Base-by-base conservation (phyloP, 2,329 filamentous ascomycete genomes). In the Falciphora oryzae region DNA sequence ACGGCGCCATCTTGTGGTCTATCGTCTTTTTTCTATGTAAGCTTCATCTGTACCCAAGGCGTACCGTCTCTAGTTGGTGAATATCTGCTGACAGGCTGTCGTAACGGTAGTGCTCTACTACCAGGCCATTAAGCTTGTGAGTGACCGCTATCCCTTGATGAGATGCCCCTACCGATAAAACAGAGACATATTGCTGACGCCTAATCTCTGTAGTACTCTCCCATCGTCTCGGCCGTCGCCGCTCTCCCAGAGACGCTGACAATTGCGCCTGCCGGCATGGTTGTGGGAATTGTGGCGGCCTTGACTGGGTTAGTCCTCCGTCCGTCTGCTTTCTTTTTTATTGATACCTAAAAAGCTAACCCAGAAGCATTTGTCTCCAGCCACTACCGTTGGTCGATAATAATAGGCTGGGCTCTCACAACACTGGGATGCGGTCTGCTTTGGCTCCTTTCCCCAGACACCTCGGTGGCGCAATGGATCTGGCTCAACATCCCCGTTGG, bases 371-470 rank as follows among this genome's bases (percentile, higher is more conserved):
- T 7, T 22, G 18, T 82, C 5, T 85, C 81, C 1, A 86, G 86
- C 8, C 77, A 75, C 58, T 91, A 90, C 73, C 81, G 85, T 68
- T 85, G 81, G 80, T 80, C 83, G 0, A 77, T 88, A 65, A 87
- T 86, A 80, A 53, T 60, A 16, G 63, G 63, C 83, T 1, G 71
- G 73, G 14, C 75, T 75, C 10, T 71, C 67, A 22, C 77, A 79
- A 1, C 80, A 79, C 65, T 78, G 81, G 65, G 83, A 88, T 69
- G 82, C 87, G 58, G 83, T 85, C 1, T 87, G 84, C 18, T 84
- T 90, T 77, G 89, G 87, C 75, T 83, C 82, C 64, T 91, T 91
- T 77, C 81, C 87, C 69, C 83, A 86, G 18, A 81, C 83, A 63
- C 61, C 8, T 29, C 61, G n/a, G n/a, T 63, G 16, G 44, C 61